Conservation (phyloP, 2,329 filamentous ascomycete species). For the Colletotrichum eleusines region DNA sequence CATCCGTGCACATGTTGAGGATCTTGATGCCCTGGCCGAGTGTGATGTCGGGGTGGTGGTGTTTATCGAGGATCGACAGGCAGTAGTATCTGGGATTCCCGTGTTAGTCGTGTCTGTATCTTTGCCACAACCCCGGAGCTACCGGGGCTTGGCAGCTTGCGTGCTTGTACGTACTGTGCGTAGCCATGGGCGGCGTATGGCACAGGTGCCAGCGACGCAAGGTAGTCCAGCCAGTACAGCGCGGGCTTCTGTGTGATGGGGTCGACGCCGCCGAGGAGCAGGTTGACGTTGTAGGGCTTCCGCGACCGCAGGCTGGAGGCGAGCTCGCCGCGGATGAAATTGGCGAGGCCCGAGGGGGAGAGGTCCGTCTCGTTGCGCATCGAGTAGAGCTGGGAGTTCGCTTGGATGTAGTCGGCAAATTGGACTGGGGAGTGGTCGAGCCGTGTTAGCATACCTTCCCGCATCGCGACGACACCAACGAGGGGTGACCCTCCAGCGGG, state of each 20-base stretch:
- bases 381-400: slow-evolving; percentile 96
- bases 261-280: slow-evolving; percentile 93
- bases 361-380: slow-evolving; percentile 98
- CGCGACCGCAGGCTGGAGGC: slow-evolving; percentile 90
- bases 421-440: slow-evolving; percentile 73
- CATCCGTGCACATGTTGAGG: slow-evolving; percentile 93
- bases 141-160: slow-evolving; percentile 37
- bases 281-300: slow-evolving; percentile 96
- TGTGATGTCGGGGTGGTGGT: slow-evolving; percentile 94
- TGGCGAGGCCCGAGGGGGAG: slow-evolving; percentile 86
- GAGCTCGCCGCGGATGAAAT: slow-evolving; percentile 94
- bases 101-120: slow-evolving; percentile 44
- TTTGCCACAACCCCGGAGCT: background rate
- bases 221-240: slow-evolving; percentile 97
- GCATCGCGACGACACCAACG: slow-evolving; percentile 3
- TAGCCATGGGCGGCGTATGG: slow-evolving; percentile 98
- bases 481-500: slow-evolving; percentile 5
- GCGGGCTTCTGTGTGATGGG: slow-evolving; percentile 90
- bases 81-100: slow-evolving; percentile 84
- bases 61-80: slow-evolving; percentile 96
- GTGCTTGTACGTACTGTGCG: slow-evolving; percentile 77
- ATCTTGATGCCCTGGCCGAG: slow-evolving; percentile 93
- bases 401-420: slow-evolving; percentile 99
- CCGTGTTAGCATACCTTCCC: slow-evolving; percentile 34
- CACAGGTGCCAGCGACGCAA: slow-evolving; percentile 87